These are phyloP conservation scores for Plicaturopsis crispa DNA, from an alignment of 768 basidiomycete species.

Conservation along the genomic window DNA sequence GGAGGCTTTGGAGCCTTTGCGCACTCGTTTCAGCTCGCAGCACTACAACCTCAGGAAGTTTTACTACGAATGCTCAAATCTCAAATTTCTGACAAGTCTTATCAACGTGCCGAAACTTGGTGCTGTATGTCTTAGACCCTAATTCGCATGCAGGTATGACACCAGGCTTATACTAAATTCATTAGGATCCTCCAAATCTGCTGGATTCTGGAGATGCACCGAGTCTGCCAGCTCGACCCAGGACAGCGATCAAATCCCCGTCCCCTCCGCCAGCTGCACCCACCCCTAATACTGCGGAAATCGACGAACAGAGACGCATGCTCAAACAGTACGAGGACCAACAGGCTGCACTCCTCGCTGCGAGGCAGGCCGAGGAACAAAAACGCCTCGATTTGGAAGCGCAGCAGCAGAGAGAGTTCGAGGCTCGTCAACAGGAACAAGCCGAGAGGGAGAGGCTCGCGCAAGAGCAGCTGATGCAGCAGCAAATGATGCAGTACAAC, in stretches of 20 bases:
- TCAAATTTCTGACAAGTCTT: conserved; percentile 94
- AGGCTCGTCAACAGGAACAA: conserved; percentile 80
- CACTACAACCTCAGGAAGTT: conserved; percentile 93
- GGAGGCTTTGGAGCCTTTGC: conserved; percentile 85
- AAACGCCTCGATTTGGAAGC: conserved; percentile 70
- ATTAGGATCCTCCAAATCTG: conserved; percentile 93
- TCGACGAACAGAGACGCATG: conserved; percentile 89
- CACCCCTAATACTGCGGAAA: conserved; percentile 59
- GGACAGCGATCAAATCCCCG: conserved; percentile 41
- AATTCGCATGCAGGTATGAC: not conserved
- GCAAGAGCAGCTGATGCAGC: conserved; percentile 80
- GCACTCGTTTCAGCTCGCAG: conserved; percentile 82
- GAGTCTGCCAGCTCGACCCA: conserved; percentile 79
- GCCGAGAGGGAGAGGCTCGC: conserved; percentile 82
- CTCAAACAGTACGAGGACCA: conserved; percentile 96
- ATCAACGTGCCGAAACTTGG: conserved; percentile 98
- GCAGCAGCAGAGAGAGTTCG: conserved; percentile 82
- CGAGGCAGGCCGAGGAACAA: conserved; percentile 78
- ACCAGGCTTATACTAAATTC: conserved; percentile 2
- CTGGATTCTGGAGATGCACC: conserved; percentile 77
- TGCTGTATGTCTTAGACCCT: conserved; percentile 41
- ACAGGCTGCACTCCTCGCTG: conserved; percentile 77
- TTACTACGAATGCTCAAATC: conserved; percentile 98
- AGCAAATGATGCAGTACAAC: conserved; percentile 76
- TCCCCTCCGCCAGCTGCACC: conserved; percentile 68